Conservation (phyloP, 2,329 filamentous ascomycete genomes). For the Tympanopsis confertula region DNA sequence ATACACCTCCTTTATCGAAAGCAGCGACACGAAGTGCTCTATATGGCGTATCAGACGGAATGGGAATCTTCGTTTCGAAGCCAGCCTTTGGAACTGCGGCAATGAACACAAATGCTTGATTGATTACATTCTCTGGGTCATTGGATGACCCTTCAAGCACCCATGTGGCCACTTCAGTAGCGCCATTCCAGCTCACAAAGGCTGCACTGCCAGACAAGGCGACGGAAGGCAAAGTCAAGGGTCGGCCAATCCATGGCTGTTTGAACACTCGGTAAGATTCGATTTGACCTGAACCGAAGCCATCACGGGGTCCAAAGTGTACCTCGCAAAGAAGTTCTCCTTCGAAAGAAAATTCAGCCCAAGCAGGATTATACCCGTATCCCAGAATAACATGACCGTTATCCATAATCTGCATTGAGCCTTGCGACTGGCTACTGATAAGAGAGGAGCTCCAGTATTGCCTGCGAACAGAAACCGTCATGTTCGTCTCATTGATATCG, state of each 20-base stretch:
- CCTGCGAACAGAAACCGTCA: background rate
- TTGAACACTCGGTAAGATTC: background rate
- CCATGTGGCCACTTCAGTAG: background rate
- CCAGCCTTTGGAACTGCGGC: background rate
- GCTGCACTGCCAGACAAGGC: background rate
- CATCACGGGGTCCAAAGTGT: background rate
- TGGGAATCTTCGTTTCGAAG: background rate
- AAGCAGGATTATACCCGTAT: background rate
- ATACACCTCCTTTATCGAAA: too few relatives aligned
- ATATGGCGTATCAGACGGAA: too few relatives aligned
- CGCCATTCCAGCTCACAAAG: background rate
- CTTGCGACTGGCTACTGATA: background rate
- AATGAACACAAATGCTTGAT: background rate
- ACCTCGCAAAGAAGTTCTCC: background rate
- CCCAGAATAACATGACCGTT: background rate
- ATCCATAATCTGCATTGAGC: background rate
- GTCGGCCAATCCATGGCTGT: background rate
- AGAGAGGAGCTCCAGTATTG: background rate
- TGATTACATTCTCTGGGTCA: background rate
- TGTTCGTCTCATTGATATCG: too few relatives aligned
- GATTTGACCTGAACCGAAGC: background rate
- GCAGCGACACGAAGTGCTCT: too few relatives aligned
- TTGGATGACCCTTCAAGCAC: background rate
- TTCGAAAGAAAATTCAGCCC: background rate
- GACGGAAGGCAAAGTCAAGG: background rate